Conservation (phyloP, 768 basidiomycete genomes). For the Epithele typhae region DNA sequence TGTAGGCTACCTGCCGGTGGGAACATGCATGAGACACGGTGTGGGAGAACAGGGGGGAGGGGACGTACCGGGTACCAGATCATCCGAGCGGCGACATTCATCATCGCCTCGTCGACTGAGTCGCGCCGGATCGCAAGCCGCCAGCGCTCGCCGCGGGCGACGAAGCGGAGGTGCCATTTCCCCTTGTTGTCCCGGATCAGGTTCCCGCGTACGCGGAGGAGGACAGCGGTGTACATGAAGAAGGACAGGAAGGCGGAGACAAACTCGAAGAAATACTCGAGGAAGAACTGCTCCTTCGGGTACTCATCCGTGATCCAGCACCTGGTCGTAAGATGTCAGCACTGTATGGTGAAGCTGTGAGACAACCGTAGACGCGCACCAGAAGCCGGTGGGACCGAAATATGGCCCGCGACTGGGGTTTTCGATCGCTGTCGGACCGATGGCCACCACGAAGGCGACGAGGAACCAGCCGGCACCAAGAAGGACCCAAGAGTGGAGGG, state of each 20-base stretch:
- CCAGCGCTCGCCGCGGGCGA: constrained; percentile 29
- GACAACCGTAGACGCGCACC: constrained; percentile 25
- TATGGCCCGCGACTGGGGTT: constrained; percentile 33
- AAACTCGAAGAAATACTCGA: constrained; percentile 43
- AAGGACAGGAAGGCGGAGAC: constrained; percentile 29
- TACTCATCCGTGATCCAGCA: constrained; percentile 44
- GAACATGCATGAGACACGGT: too few species aligned
- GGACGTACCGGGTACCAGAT: too few species aligned
- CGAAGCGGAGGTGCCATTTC: constrained; percentile 28
- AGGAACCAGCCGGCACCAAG: constrained; percentile 34
- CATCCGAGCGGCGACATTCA: constrained; percentile 28
- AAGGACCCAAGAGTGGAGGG: constrained; percentile 26
- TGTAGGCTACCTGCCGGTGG: constrained; percentile 31
- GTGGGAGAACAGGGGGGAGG: too few species aligned
- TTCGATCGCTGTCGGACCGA: constrained; percentile 37
- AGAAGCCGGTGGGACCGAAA: constrained; percentile 41
- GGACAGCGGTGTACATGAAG: constrained; percentile 29
- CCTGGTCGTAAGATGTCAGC: too few species aligned
- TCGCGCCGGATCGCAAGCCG: constrained; percentile 29
- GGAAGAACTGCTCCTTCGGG: constrained; percentile 31
- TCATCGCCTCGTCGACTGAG: constrained; percentile 28
- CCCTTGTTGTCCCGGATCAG: constrained; percentile 21
- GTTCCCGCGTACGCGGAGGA: constrained; percentile 36
- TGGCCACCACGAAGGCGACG: constrained; percentile 28
- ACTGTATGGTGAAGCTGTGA: too few species aligned